Conservation (phyloP, 2,329 filamentous ascomycete genomes). For the Penicillium sp. region DNA sequence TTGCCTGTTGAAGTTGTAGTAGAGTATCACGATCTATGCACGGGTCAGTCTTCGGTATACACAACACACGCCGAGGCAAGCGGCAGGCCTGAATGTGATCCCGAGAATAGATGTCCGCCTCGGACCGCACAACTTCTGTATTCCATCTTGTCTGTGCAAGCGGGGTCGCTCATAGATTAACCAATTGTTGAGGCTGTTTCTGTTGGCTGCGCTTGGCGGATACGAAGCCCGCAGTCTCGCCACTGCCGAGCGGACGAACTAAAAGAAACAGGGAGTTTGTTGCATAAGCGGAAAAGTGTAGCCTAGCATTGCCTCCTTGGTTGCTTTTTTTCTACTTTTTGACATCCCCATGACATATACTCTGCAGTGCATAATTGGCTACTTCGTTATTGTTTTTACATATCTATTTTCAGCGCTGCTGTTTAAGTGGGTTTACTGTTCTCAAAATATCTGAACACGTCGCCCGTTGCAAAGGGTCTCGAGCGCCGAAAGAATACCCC, state of each 20-base stretch:
- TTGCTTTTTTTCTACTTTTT: not conserved
- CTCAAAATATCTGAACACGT: slow-evolving; percentile 29
- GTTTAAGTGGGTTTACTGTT: not conserved
- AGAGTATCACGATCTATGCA: not conserved
- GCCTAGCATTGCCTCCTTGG: slow-evolving; percentile 29
- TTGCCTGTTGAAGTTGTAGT: not conserved
- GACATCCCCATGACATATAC: slow-evolving; percentile 3
- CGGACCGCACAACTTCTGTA: not conserved
- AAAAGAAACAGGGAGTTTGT: slow-evolving; percentile 16
- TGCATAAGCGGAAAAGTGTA: slow-evolving; percentile 33
- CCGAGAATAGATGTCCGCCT: slow-evolving; percentile 1
- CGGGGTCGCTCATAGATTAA: not conserved
- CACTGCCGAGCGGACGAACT: slow-evolving; percentile 16
- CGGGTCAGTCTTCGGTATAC: not conserved
- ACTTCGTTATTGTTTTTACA: not conserved
- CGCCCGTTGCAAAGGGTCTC: slow-evolving; percentile 22
- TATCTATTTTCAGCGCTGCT: not conserved
- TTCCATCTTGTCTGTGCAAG: not conserved
- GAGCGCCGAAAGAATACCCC: slow-evolving; percentile 6
- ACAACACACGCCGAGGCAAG: slow-evolving; percentile 2
- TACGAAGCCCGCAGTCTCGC: slow-evolving; percentile 19
- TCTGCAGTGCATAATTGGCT: not conserved
- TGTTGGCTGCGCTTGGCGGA: slow-evolving; percentile 12
- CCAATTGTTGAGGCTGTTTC: slow-evolving; percentile 18
- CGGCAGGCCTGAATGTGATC: slow-evolving; percentile 9